These are phyloP conservation scores for Cyclotella choctawhatcheeana DNA, from an alignment of 108 stramenopile genomes.

Conservation along the genomic window DNA sequence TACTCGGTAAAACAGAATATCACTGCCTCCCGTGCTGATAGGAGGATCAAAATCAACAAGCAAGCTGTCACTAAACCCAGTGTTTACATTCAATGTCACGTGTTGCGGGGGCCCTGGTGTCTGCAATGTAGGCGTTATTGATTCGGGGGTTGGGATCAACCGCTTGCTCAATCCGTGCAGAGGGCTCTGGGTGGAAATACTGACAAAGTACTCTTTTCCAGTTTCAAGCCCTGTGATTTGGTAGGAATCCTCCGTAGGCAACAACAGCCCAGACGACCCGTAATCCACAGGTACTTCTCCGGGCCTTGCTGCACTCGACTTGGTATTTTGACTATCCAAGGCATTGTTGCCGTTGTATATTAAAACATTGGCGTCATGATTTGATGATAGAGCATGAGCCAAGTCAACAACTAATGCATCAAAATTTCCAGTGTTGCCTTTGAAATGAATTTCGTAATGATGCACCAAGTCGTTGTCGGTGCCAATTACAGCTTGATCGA, in stretches of 20 bases:
- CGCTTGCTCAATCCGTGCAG: constrained; percentile 64
- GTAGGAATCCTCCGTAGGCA: constrained; percentile 45
- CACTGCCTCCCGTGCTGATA: constrained; percentile 65
- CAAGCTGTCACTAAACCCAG: constrained; percentile 64
- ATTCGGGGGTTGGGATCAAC: constrained; percentile 33
- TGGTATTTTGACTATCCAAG: constrained; percentile 46
- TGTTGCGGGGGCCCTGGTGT: constrained; percentile 61
- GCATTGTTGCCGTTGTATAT: constrained; percentile 74
- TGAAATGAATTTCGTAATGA: constrained; percentile 66
- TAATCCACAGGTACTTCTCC: constrained; percentile 78
- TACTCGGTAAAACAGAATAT: constrained; percentile 73
- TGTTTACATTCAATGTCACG: constrained; percentile 67
- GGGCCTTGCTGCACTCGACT: constrained; percentile 41
- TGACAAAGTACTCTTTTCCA: constrained; percentile 72
- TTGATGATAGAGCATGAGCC: constrained; percentile 40
- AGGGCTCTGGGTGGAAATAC: constrained; percentile 73
- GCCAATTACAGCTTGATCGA: constrained; percentile 36
- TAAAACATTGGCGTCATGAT: constrained; percentile 43
- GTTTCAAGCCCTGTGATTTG: constrained; percentile 65
- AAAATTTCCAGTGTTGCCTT: constrained; percentile 59
- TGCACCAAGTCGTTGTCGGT: constrained; percentile 39
- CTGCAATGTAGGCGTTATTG: constrained; percentile 63
- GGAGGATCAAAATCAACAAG: constrained; percentile 65
- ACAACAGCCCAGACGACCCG: constrained; percentile 48
- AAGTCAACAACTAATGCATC: constrained; percentile 60